phyloP scores from a whole-genome alignment of 1,284 basidiomycete species.

The Heliocybe sulcata region DNA sequence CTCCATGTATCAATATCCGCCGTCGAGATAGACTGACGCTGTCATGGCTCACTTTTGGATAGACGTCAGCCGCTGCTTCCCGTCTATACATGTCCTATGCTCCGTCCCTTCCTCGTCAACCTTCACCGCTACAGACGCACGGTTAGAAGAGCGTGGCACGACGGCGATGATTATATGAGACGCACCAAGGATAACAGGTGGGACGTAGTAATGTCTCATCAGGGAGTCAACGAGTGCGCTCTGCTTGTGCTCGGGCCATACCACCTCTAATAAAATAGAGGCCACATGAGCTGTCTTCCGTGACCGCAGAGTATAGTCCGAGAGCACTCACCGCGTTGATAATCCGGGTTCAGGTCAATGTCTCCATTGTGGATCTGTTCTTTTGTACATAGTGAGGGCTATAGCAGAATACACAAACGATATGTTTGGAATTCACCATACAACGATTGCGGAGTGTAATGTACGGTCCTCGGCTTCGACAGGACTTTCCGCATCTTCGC shows the following conservation, averaged over 20 bases:
- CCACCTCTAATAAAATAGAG: constrained; percentile 40
- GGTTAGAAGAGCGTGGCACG: neutral
- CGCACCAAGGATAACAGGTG: constrained; percentile 64
- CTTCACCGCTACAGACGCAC: constrained; percentile 30
- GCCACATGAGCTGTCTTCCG: neutral
- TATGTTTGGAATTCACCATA: neutral
- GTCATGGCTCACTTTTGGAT: constrained; percentile 44
- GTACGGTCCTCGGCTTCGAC: neutral
- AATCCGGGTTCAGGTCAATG: constrained; percentile 66
- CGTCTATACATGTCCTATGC: constrained; percentile 63
- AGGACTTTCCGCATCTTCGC: constrained; percentile 17
- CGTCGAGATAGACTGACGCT: neutral
- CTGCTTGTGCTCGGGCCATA: constrained; percentile 47
- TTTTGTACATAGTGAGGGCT: too few relatives aligned
- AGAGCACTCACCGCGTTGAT: constrained; percentile 58
- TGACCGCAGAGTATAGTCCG: neutral
- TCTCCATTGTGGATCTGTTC: neutral
- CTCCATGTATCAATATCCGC: neutral
- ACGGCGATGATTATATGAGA: neutral
- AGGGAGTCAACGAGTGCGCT: constrained; percentile 33
- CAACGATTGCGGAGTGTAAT: neutral
- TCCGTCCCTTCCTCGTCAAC: constrained; percentile 52
- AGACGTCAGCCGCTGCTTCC: constrained; percentile 71
- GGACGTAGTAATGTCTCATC: constrained; percentile 34
- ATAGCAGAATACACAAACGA: too few relatives aligned